Base-by-base conservation (phyloP, 2,329 filamentous ascomycete species). In the Penicillium sp. region DNA sequence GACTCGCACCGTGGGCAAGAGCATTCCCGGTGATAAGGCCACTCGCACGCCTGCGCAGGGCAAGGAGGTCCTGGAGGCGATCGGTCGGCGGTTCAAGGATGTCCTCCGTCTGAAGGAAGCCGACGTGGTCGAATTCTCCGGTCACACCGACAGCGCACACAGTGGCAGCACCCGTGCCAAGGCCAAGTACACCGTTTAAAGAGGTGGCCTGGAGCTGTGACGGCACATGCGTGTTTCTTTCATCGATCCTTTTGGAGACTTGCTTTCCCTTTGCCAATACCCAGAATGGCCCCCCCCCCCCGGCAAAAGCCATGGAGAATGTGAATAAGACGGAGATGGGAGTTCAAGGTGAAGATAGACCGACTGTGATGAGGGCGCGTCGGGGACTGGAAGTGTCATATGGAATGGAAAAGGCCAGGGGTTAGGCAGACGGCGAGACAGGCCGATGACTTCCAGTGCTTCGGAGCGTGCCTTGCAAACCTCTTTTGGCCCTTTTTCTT, bases 101-200 rank as follows among this genome's bases (percentile, higher is more conserved):
- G 84, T 94, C 26, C 78, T 98, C 47, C 84, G 87, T 68, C 76
- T 98, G 52, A 85, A 86, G 51, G 73, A 83, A 47, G 78, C 75
- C 52, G 93, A 97, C 68, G 71, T 76, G 52, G 83, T 98, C 50
- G 94, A 98, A 74, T 98, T 97, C 75, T 95, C 89, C 18, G 93
- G 93, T 51, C 93, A 98, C 75, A 95, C 89, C 13, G 94, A 98
- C 61, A 88, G 87, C 60, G 91, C 93, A 34, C 87, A 95, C 69
- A 84, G 86, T 51, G 93, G 93, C 59, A 96, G 90, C 74, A 95
- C 89, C 51, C 84, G 94, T 62, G 93, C 93, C 48, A 97, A 94
- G 80, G 88, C 93, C 62, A 98, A 96, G 79, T 88, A 89, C 72
- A 78, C 80, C 43, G 90, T 90, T 64, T 96, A 85, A 77, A 45